Evolutionary conservation across 1,284 basidiomycete species (phyloP).

Genomic region (Peniophora sp.): DNA sequence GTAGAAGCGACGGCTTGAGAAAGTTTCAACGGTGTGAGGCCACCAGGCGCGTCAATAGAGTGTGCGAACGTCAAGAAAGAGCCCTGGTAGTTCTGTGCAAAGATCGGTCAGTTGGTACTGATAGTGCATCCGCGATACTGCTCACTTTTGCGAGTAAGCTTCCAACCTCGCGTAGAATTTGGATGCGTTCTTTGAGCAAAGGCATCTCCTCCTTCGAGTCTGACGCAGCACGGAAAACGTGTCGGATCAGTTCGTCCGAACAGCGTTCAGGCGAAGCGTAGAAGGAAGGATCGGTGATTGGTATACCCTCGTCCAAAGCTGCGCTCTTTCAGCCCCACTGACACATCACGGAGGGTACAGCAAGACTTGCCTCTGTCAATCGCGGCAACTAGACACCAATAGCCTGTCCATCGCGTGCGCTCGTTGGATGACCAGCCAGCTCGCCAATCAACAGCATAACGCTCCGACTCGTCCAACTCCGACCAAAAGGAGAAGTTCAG

Average conservation of each 20-base stretch:
- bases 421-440: constrained; percentile 50
- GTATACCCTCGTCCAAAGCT: constrained; percentile 57
- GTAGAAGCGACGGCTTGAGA: constrained; percentile 61
- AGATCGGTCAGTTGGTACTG: background rate
- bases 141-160: constrained; percentile 56
- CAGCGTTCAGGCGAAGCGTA: constrained; percentile 61
- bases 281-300: constrained; percentile 68
- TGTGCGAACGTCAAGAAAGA: constrained; percentile 62
- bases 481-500: constrained; percentile 88
- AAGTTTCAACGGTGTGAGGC: constrained; percentile 62
- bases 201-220: constrained; percentile 57
- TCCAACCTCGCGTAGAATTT: constrained; percentile 68
- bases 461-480: constrained; percentile 42
- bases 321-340: constrained; percentile 12
- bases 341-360: background rate
- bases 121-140: background rate
- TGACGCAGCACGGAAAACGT: constrained; percentile 56
- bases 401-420: constrained; percentile 58
- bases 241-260: constrained; percentile 55
- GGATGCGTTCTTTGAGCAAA: constrained; percentile 58
- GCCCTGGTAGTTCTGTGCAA: constrained; percentile 52
- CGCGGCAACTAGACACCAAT: constrained; percentile 76
- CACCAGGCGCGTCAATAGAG: constrained; percentile 46
- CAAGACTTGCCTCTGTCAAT: constrained; percentile 60
- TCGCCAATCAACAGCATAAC: constrained; percentile 72